Evolutionary conservation across 345 rosid species (phyloP).

Genomic region (Linum lewisii): DNA sequence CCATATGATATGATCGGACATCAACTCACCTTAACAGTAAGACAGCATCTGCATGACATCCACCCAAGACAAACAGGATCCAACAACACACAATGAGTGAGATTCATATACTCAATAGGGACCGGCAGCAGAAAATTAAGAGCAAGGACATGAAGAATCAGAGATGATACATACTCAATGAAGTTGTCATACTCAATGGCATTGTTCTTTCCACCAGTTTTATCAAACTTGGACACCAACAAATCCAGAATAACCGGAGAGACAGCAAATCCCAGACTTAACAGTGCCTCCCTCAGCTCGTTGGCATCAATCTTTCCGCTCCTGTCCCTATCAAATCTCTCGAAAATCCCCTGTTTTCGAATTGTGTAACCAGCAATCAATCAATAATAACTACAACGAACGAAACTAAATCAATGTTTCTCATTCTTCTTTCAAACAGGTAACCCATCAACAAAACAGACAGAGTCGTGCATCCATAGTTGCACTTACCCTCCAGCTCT

Average conservation of each 20-base stretch:
- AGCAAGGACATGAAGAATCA: not conserved
- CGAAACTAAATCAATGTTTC: not conserved
- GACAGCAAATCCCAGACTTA: constrained; percentile 66
- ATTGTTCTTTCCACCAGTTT: constrained; percentile 57
- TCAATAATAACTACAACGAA: not conserved
- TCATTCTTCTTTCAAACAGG: not conserved
- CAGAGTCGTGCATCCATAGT: not conserved
- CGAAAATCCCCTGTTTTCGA: constrained; percentile 50
- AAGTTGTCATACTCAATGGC: constrained; percentile 92
- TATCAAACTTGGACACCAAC: constrained; percentile 74
- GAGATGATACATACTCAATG: constrained; percentile 55
- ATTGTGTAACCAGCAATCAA: not conserved
- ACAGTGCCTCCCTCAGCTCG: constrained; percentile 77
- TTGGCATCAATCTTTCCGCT: constrained; percentile 72
- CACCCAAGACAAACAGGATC: not conserved
- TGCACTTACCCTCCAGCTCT: constrained; percentile 82
- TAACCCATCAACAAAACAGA: not conserved
- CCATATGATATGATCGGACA: not conserved
- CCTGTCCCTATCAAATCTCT: constrained; percentile 75
- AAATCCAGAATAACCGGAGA: constrained; percentile 64
- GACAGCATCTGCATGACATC: constrained; percentile 66
- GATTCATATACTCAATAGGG: too few species aligned
- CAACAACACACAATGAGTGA: not conserved
- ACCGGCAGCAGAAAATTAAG: not conserved
- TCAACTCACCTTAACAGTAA: constrained; percentile 70